Conservation (phyloP, 2,329 filamentous ascomycete species). For the Ceratocystis cacaofunesta region DNA sequence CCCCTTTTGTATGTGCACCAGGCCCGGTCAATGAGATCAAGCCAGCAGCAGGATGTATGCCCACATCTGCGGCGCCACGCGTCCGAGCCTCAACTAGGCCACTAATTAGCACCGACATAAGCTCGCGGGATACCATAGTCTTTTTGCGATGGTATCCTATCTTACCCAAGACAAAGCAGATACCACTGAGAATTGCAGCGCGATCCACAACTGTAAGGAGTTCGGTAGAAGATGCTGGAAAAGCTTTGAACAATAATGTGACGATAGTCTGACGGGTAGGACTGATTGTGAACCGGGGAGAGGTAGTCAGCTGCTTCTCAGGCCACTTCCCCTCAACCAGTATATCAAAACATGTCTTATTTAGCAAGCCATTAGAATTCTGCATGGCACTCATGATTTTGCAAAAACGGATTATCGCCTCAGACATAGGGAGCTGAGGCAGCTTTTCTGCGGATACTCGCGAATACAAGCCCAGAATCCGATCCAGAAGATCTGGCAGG, state of each 20-base stretch:
- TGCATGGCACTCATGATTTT: constrained; percentile 56
- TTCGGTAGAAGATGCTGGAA: constrained; percentile 52
- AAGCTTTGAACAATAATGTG: constrained; percentile 50
- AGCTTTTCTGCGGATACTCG: constrained; percentile 55
- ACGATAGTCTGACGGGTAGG: constrained; percentile 50
- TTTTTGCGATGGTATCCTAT: constrained; percentile 79
- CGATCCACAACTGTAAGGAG: constrained; percentile 59
- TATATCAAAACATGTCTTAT: constrained; percentile 44
- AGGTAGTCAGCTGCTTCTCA: constrained; percentile 34
- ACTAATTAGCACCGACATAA: constrained; percentile 67
- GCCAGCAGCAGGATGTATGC: constrained; percentile 84
- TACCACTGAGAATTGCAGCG: constrained; percentile 66
- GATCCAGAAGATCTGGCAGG: constrained; percentile 59
- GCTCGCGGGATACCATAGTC: constrained; percentile 73
- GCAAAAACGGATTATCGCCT: constrained; percentile 58
- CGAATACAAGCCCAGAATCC: constrained; percentile 59
- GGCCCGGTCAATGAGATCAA: constrained; percentile 55
- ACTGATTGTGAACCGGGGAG: constrained; percentile 39
- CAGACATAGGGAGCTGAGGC: constrained; percentile 55
- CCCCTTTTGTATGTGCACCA: constrained; percentile 31
- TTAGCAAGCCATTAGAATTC: constrained; percentile 47
- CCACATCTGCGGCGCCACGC: constrained; percentile 85
- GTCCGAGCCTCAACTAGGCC: constrained; percentile 84
- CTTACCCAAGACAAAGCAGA: constrained; percentile 68
- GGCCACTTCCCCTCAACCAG: constrained; percentile 49